These are phyloP conservation scores for Telopea speciosissima DNA, from an alignment of 177 flowering plant species.

Conservation along the genomic window DNA sequence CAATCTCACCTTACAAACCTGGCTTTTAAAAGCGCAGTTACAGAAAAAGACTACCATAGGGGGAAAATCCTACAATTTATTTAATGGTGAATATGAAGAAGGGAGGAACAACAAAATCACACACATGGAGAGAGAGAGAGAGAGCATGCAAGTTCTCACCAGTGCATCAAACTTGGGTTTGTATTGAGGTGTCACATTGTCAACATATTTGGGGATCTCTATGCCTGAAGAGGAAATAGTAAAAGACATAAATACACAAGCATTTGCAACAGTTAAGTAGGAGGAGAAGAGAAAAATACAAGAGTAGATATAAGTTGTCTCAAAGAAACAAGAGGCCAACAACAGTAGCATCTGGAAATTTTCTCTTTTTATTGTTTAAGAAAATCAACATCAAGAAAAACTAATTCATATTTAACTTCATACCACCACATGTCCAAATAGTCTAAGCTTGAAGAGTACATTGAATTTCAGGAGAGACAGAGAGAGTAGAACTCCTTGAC, in stretches of 20 bases:
- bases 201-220: constrained; percentile 52
- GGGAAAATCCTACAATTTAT: not conserved
- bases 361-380: no score
- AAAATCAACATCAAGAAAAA: no score
- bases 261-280: no score
- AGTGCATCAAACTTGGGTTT: constrained; percentile 55
- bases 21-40: not conserved
- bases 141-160: constrained; percentile 41
- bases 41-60: not conserved
- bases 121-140: not conserved
- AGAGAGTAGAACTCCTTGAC: no score
- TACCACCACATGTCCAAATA: no score
- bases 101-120: not conserved
- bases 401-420: no score
- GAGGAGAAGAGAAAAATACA: no score
- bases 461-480: no score
- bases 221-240: constrained; percentile 31
- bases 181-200: constrained; percentile 58
- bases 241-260: constrained; percentile 7
- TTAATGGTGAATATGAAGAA: not conserved
- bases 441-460: no score
- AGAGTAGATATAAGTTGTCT: not conserved
- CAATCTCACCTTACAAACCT: not conserved
- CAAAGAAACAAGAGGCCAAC: no score
- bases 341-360: no score